A percentile compares a stretch with the other conserved stretches of the same genome.
Evolutionary conservation across 768 basidiomycete species (phyloP).

Genomic region (Suillus paluster): DNA sequence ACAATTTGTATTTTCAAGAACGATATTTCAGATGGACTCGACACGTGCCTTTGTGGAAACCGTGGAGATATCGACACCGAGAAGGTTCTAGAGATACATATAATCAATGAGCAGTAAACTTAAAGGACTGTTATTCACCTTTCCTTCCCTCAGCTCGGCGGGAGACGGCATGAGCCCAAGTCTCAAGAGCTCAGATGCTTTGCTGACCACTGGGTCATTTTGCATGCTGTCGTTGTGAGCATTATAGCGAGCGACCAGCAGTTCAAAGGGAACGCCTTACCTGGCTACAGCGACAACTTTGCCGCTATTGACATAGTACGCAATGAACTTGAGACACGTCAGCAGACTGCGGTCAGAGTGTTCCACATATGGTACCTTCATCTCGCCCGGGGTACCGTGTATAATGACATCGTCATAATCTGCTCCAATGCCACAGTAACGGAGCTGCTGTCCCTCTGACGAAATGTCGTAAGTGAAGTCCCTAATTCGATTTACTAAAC

Average conservation of each 20-base stretch:
- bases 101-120: not conserved
- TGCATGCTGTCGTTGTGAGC: conserved; percentile 59
- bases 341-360: not conserved
- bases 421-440: conserved; percentile 79
- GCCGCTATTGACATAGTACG: conserved; percentile 72
- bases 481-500: conserved; percentile 30
- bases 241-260: not conserved
- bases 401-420: conserved; percentile 80
- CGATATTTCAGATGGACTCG: not conserved
- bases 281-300: conserved; percentile 71
- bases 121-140: conserved; percentile 46
- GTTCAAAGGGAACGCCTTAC: conserved; percentile 35
- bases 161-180: conserved; percentile 81
- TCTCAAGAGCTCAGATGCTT: conserved; percentile 78
- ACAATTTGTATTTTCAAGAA: not conserved
- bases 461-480: conserved; percentile 9
- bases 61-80: conserved; percentile 35
- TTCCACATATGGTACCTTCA: conserved; percentile 62
- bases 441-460: conserved; percentile 81
- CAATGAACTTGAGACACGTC: conserved; percentile 60
- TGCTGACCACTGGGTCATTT: conserved; percentile 78
- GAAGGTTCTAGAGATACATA: conserved; percentile 24
- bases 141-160: conserved; percentile 73
- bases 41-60: conserved; percentile 3
- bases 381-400: conserved; percentile 70